Evolutionary conservation across 1,284 basidiomycete genomes (phyloP), one percentile per base, ranked within the genome.

Genomic region (Trametes sp.): DNA sequence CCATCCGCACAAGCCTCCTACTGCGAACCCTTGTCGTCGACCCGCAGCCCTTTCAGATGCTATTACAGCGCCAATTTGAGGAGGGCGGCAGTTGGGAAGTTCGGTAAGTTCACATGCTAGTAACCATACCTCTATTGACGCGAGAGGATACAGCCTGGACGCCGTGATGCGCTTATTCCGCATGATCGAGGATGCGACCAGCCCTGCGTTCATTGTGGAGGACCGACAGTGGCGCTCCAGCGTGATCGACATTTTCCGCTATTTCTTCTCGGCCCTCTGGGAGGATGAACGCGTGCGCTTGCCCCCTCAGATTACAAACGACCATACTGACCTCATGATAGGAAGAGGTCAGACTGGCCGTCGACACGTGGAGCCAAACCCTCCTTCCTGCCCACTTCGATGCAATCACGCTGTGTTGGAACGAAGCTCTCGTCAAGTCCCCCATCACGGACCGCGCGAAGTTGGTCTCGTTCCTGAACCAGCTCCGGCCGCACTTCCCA

Each of bases 211-310:
- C 69, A 72, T 75, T 41, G 78, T 89, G 1, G 87, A 89, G 68
- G 87, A 83, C 59, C 80, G 85, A 16, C 87, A 89, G 72, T 91
- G 88, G 88, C 80, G 83, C 26, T 82, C 85, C 2, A 85, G 82
- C 53, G 79, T 89, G 6, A 80, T 80, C 19, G 81, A 83, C 46
- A 76, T 89, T 42, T 88, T 90, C 70, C 79, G 79, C 48, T 75
- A 76, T 29, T 91, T 84, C 74, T 91, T 92, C 68, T 77, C 78
- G n/a, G 72, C 83, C 2, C 66, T 89, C 48, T 91, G 89, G 89
- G 70, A 75, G n/a, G 89, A 90, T 68, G 79, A 84, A 49, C 79
- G 80, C 72, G 90, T 87, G 68, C 59, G 79, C 68, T 19, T 54
- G 49, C 53, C 51, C 53, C 35, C 7, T 13, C 13, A 53, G 2